Conservation (phyloP, 2,329 filamentous ascomycete genomes). For the Monilinia aucupariae region DNA sequence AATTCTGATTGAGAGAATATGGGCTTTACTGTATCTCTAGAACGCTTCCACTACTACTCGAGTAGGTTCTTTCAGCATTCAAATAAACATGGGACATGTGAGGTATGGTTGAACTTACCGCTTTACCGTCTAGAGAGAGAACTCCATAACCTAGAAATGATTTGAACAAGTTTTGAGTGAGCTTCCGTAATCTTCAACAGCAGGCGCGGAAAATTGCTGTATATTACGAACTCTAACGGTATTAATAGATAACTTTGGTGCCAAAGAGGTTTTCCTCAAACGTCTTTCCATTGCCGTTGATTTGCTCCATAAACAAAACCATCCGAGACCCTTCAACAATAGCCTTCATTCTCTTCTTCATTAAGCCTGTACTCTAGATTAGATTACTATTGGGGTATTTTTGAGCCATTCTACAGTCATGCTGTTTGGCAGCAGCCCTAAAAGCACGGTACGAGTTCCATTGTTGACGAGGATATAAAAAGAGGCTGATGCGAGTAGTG, state of each 20-base stretch:
- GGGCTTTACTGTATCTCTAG: slow-evolving; percentile 9
- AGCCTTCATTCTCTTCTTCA: background rate
- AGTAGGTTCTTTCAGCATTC: background rate
- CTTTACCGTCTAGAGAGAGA: background rate
- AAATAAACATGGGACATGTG: background rate
- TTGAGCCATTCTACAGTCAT: background rate
- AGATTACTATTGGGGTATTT: background rate
- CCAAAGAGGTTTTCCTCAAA: slow-evolving; percentile 7
- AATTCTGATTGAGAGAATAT: slow-evolving; percentile 2
- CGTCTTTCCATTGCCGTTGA: background rate
- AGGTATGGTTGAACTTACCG: background rate
- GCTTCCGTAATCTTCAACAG: slow-evolving; percentile 6
- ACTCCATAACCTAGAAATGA: slow-evolving; percentile 4
- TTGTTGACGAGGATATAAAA: too few relatives aligned
- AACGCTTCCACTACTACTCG: slow-evolving; percentile 7
- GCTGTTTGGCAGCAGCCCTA: background rate
- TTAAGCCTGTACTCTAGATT: slow-evolving; percentile 1
- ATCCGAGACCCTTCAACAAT: background rate
- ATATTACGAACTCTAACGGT: background rate
- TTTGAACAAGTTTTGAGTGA: slow-evolving; percentile 5
- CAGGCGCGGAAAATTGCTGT: background rate
- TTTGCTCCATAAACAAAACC: slow-evolving; percentile 6
- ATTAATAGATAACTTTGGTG: background rate
- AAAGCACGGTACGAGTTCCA: too few relatives aligned
- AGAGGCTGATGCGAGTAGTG: too few relatives aligned